Base-by-base conservation (phyloP, 2,329 filamentous ascomycete genomes). In the Escovopsis sp. region DNA sequence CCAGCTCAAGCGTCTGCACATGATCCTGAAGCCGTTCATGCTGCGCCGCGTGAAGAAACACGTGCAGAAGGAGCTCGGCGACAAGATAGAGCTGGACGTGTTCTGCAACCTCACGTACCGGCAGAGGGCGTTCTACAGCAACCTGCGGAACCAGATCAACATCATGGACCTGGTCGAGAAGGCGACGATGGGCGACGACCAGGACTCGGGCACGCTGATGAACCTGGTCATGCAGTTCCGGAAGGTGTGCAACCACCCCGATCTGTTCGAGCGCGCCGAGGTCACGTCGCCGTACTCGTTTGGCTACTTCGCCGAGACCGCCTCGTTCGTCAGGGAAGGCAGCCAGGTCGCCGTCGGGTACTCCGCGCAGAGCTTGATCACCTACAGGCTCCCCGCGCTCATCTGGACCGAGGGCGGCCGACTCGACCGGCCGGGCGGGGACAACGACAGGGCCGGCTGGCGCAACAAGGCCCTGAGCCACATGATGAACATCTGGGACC, bases 11-110 rank as follows among this genome's bases (percentile, higher is more conserved):
- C 85, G 91, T 65, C 68, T 98, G 53, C 91, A 98, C 62, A 94
- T 96, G 88, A 98, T 98, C 53, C 67, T 98, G 51, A 96, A 98
- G 66, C 91, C 91, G 0, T 98, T 98, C 70, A 98, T 98, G 91
- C 77, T 98, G 60, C 85, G 91, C 54, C 89, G 91, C 76, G 86
- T 98, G 64, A 98, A 98, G 78, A 96, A 96, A 68, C 89, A 98
- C 60, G 91, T 98, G 40, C 91, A 98, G 61, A 95, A 96, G 63
- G 91, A 98, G 61, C 77, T 98, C 39, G 91, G 91, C 38, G 91
- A 98, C 75, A 98, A 98, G 77, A 93, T 96, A 46, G 91, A 98
- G 62, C 70, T 86, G 48, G 91, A 98, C 55, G 77, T 98, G 45
- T 96, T 89, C 74, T 98, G 91, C 61, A 82, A 98, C 53, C 76